phyloP scores from a whole-genome alignment of 106 monocot species.

The Dendrobium huoshanense region DNA sequence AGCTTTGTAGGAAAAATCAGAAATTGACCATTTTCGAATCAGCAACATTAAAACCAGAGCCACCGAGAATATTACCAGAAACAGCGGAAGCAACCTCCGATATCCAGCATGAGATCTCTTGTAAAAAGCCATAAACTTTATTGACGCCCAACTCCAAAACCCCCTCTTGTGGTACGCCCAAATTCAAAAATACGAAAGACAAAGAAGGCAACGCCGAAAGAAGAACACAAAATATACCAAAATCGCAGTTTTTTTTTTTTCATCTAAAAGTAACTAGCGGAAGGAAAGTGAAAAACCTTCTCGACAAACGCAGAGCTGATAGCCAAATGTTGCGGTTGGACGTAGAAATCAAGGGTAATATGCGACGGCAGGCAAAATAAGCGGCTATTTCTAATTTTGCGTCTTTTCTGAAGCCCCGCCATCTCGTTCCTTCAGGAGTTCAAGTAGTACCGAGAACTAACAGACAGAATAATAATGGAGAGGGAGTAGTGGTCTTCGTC shows the following conservation, averaged over 20 bases:
- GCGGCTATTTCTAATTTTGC: not conserved
- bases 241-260: not conserved
- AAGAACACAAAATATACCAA: not conserved
- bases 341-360: not conserved
- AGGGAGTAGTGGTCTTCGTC: not conserved
- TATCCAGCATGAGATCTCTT: slow-evolving; percentile 33
- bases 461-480: not conserved
- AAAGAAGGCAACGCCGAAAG: not conserved
- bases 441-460: not conserved
- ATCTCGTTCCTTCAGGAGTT: not conserved
- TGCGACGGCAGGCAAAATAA: not conserved
- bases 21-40: not conserved
- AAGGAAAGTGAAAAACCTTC: too few species aligned
- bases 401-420: not conserved
- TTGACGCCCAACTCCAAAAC: not conserved
- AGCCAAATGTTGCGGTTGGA: not conserved
- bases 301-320: not conserved
- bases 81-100: slow-evolving; percentile 19
- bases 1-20: not conserved
- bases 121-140: slow-evolving; percentile 25
- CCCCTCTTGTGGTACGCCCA: not conserved
- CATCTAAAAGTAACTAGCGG: too few species aligned
- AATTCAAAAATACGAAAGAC: not conserved
- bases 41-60: slow-evolving; percentile 11
- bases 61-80: slow-evolving; percentile 11